Evolutionary conservation across 352 stramenopile genomes (phyloP).

Genomic region (Globisporangium yorkense): DNA sequence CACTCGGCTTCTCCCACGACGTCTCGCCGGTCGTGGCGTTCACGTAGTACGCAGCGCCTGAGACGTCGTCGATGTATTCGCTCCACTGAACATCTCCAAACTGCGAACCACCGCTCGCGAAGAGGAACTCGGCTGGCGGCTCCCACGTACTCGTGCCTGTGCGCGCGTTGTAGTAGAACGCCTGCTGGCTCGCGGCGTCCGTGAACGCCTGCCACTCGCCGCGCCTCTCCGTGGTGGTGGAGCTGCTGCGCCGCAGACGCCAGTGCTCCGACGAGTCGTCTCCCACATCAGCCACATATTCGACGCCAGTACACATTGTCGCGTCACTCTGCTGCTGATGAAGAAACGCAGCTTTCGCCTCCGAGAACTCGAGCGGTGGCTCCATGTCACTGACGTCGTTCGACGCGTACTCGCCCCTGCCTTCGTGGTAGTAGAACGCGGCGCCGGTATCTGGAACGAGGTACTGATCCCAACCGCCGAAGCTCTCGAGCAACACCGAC

Average conservation of each 20-base stretch:
- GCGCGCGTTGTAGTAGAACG: slow-evolving; percentile 65
- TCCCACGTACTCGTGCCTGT: slow-evolving; percentile 64
- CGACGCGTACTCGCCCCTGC: slow-evolving; percentile 6
- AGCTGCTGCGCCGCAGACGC: slow-evolving; percentile 20
- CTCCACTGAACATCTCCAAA: neutral
- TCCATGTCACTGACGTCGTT: neutral
- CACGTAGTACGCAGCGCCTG: slow-evolving; percentile 42
- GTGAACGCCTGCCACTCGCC: slow-evolving; percentile 54
- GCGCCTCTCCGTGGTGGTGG: slow-evolving; percentile 15
- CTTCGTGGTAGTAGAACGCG: slow-evolving; percentile 17
- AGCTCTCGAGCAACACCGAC: slow-evolving; percentile 14
- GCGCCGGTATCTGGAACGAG: slow-evolving; percentile 3
- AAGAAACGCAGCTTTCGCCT: slow-evolving; percentile 6
- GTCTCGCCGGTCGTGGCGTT: slow-evolving; percentile 43
- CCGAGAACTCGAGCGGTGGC: slow-evolving; percentile 9
- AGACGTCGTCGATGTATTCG: slow-evolving; percentile 40
- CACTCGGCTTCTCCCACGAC: slow-evolving; percentile 37
- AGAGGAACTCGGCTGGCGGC: slow-evolving; percentile 13
- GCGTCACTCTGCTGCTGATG: neutral
- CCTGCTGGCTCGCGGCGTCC: slow-evolving; percentile 41
- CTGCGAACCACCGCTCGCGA: neutral
- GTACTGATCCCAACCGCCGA: slow-evolving; percentile 15
- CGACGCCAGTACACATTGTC: too few species aligned
- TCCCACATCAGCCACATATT: neutral
- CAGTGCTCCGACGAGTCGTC: slow-evolving; percentile 2